phyloP scores from a whole-genome alignment of 257 asterid genomes.

The Solanum okadae region DNA sequence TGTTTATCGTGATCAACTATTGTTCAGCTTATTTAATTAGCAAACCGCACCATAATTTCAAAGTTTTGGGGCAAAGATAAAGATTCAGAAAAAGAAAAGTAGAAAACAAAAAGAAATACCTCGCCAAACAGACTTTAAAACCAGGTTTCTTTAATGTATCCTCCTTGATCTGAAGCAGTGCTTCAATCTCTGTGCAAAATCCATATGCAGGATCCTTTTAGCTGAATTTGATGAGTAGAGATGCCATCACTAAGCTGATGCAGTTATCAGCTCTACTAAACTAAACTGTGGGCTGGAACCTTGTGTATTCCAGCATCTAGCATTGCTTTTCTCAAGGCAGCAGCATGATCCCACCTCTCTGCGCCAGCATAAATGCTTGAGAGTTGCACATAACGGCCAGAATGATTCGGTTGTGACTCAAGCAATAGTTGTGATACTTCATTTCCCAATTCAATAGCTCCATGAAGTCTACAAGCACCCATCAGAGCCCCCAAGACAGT shows the following conservation, averaged over 20 bases:
- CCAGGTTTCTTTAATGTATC: neutral
- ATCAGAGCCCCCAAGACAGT: conserved; percentile 6
- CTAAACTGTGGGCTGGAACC: conserved; percentile 63
- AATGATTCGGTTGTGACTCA: neutral
- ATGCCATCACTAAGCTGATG: neutral
- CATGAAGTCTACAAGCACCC: no score
- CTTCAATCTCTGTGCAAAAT: neutral
- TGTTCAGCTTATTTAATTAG: neutral
- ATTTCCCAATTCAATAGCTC: neutral
- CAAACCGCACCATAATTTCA: neutral
- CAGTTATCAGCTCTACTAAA: neutral
- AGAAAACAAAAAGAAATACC: neutral
- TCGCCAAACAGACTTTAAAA: neutral
- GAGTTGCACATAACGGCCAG: conserved; percentile 53
- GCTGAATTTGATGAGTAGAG: neutral
- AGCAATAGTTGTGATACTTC: no score
- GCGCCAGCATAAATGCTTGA: conserved; percentile 83
- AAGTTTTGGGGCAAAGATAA: neutral
- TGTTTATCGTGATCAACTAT: neutral
- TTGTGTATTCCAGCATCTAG: conserved; percentile 52
- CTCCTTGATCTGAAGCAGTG: neutral
- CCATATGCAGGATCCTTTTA: neutral
- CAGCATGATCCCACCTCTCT: conserved; percentile 35
- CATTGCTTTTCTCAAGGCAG: conserved; percentile 65
- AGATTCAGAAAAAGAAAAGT: neutral